Base-by-base conservation (phyloP, 2,329 filamentous ascomycete species). In the Penicillium sp. region DNA sequence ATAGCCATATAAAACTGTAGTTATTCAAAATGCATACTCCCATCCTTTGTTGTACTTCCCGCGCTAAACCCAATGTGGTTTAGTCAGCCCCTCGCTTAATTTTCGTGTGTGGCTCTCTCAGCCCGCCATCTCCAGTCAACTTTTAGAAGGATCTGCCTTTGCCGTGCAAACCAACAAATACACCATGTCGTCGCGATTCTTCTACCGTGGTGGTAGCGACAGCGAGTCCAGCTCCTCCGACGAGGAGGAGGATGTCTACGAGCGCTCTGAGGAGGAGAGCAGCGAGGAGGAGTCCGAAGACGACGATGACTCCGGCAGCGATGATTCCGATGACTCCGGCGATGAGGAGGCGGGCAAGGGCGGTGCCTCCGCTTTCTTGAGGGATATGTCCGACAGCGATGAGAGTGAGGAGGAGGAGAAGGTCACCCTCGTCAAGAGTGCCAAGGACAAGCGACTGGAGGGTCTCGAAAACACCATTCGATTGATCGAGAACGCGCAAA, bases 371-470 rank as follows among this genome's bases (percentile, higher is more conserved):
- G 85, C 87, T 71, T 99, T 99, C 87, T 87, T 97, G 84, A 87
- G 87, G 66, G 87, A 85, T 64, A 84, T 78, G 11, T 87, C 85
- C 55, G 91, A 94, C 47, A 91, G 88, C 68, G 90, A 92, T 62
- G 87, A 92, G 53, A 86, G 83, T 68, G 92, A 92, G 72, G 92
- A 94, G 62, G 91, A 94, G 62, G 93, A 97, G 62, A 85, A 86
- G 63, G 86, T 88, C 62, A 91, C 88, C 68, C 86, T 94, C 67
- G 90, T 97, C 71, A 97, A 96, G 84, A 97, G 92, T 77, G 92
- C 93, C 70, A 97, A 97, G 79, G 92, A 97, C 81, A 99, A 99
- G 85, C 87, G 94, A 59, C 83, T 91, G 64, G 93, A 97, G 71
- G 95, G 97, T 77, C 83, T 99, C 57, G 93, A 99, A 75, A 84